phyloP scores from a whole-genome alignment of 495 filamentous ascomycete species.

The Opeltia flavorubescens region DNA sequence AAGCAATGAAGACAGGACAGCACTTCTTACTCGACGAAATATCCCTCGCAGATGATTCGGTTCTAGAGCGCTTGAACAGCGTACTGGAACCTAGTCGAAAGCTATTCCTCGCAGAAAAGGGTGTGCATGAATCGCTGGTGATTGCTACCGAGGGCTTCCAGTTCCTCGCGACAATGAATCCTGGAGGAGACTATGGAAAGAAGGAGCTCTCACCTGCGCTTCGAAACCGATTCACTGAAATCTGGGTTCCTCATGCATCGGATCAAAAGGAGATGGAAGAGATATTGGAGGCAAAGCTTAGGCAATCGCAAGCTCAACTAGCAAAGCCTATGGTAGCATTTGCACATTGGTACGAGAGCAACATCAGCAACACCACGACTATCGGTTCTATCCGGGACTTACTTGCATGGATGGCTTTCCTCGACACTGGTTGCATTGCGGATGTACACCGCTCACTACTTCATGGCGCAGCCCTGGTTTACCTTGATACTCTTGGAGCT shows the following conservation, averaged over 20 bases:
- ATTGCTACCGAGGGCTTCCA: conserved; percentile 74
- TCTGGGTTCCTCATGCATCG: conserved; percentile 80
- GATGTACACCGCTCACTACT: conserved; percentile 46
- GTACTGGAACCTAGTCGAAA: conserved; percentile 83
- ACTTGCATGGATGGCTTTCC: conserved; percentile 84
- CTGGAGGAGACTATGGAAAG: conserved; percentile 96
- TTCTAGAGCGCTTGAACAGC: conserved; percentile 90
- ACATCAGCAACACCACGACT: conserved; percentile 55
- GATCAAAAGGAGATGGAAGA: conserved; percentile 75
- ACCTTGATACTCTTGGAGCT: conserved; percentile 85
- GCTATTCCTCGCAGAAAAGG: conserved; percentile 87
- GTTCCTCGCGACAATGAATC: conserved; percentile 98
- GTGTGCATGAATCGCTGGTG: conserved; percentile 63
- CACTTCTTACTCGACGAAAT: conserved; percentile 97
- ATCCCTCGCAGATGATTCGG: conserved; percentile 93
- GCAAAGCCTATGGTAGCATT: conserved; percentile 63
- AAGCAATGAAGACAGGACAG: conserved; percentile 78
- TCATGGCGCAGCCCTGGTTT: conserved; percentile 90
- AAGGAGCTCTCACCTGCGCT: conserved; percentile 90
- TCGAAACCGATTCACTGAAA: conserved; percentile 94
- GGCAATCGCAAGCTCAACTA: conserved; percentile 28
- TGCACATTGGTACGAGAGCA: conserved; percentile 78
- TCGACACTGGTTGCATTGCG: conserved; percentile 45
- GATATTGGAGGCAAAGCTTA: conserved; percentile 67
- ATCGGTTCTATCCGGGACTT: conserved; percentile 81